phyloP scores from a whole-genome alignment of 2,329 filamentous ascomycete species.

The Ilyonectria robusta region DNA sequence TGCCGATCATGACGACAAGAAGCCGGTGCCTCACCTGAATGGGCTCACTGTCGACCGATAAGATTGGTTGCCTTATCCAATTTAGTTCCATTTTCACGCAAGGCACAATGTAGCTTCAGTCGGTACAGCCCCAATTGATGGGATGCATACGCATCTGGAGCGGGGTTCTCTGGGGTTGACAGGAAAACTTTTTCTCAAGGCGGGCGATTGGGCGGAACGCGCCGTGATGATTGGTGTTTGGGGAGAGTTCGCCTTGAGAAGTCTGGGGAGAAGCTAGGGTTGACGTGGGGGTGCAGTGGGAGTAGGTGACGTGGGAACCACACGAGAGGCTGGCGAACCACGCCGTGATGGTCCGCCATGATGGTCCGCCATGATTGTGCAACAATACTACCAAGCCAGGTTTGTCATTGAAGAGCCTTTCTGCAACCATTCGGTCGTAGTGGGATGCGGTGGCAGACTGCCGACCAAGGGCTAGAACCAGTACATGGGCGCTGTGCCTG shows the following conservation, averaged over 20 bases:
- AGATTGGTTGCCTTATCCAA: slow-evolving; percentile 38
- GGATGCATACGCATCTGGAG: slow-evolving; percentile 6
- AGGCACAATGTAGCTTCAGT: slow-evolving; percentile 29
- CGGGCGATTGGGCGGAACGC: slow-evolving; percentile 12
- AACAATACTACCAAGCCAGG: background rate
- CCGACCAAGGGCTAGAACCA: background rate
- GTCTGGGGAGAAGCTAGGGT: slow-evolving; percentile 26
- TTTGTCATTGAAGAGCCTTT: slow-evolving; percentile 10
- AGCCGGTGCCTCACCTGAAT: slow-evolving; percentile 19
- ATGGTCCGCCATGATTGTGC: slow-evolving; percentile 21
- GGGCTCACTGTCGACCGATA: slow-evolving; percentile 12
- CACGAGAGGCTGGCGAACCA: slow-evolving; percentile 18
- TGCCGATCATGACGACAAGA: slow-evolving; percentile 26
- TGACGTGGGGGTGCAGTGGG: slow-evolving; percentile 22
- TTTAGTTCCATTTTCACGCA: slow-evolving; percentile 31
- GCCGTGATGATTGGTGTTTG: slow-evolving; percentile 25
- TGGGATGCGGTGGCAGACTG: slow-evolving; percentile 7
- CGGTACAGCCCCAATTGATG: slow-evolving; percentile 19
- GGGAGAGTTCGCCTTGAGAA: slow-evolving; percentile 6
- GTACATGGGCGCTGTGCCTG: background rate
- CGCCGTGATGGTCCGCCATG: slow-evolving; percentile 19
- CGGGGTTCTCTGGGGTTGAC: background rate
- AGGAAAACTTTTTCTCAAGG: slow-evolving; percentile 23
- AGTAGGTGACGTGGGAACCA: slow-evolving; percentile 10
- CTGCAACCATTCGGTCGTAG: background rate